Evolutionary conservation across 106 monocot genomes (phyloP).

Genomic region (Dendrobium nobile): DNA sequence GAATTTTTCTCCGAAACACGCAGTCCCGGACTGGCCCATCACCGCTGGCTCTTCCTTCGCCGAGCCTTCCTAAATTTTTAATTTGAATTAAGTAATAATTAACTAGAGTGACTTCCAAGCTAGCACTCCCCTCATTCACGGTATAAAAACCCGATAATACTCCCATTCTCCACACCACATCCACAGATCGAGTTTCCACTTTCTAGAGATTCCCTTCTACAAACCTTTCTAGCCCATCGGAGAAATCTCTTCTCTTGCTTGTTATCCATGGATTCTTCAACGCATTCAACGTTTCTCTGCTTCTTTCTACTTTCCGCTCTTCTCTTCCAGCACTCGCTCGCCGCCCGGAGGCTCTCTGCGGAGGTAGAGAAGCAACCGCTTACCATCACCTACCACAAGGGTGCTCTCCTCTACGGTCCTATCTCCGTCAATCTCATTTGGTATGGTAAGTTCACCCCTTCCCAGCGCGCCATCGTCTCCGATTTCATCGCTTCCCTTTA

Average conservation of each 20-base stretch:
- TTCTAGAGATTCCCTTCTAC: too few species aligned
- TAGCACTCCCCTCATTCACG: background rate
- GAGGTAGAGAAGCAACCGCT: constrained; percentile 39
- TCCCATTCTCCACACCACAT: background rate
- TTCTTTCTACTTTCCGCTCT: constrained; percentile 5
- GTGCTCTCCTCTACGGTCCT: constrained; percentile 53
- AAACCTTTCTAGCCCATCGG: too few species aligned
- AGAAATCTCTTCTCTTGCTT: background rate
- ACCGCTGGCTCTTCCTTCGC: too few species aligned
- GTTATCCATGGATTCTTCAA: background rate
- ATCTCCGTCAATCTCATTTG: constrained; percentile 51
- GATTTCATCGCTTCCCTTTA: constrained; percentile 57
- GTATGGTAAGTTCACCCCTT: constrained; percentile 56
- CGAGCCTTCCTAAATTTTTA: background rate
- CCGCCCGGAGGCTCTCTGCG: constrained; percentile 25
- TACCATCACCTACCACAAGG: constrained; percentile 48
- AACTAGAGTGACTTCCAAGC: too few species aligned
- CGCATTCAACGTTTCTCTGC: background rate
- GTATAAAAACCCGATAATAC: background rate
- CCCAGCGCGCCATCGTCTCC: constrained; percentile 44
- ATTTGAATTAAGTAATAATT: background rate
- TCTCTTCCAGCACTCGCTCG: constrained; percentile 1
- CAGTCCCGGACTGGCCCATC: too few species aligned
- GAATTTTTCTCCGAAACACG: too few species aligned
- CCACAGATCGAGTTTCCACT: background rate